Conservation (phyloP, 768 basidiomycete species). For the Rhodocollybia butyracea region DNA sequence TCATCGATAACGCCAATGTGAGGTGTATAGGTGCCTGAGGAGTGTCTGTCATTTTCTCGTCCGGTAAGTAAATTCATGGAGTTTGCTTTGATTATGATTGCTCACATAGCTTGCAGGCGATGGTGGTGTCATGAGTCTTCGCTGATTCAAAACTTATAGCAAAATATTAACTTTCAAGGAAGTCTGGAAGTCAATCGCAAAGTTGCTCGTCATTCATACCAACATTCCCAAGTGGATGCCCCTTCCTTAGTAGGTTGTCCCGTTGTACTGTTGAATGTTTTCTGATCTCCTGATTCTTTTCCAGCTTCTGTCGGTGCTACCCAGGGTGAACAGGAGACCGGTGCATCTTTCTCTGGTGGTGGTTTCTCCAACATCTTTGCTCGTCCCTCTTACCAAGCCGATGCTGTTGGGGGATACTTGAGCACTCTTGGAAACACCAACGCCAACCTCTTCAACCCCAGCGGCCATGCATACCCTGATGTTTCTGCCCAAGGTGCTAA, state of each 20-base stretch:
- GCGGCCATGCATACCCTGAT: constrained; percentile 32
- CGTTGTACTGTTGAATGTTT: neutral
- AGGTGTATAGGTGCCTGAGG: constrained; percentile 41
- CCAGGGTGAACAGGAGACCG: constrained; percentile 42
- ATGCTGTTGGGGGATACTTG: constrained; percentile 26
- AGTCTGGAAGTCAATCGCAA: constrained; percentile 1
- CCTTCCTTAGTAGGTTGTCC: constrained; percentile 19
- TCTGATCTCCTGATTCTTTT: neutral
- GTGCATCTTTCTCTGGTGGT: constrained; percentile 44
- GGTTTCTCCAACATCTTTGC: constrained; percentile 46
- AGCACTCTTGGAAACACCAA: constrained; percentile 45
- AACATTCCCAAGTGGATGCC: constrained; percentile 49
- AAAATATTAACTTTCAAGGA: neutral
- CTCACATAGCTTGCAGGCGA: constrained; percentile 29
- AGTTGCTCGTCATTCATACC: constrained; percentile 19
- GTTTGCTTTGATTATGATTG: neutral
- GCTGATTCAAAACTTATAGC: neutral
- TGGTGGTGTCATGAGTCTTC: too few relatives aligned
- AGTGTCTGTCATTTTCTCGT: constrained; percentile 41
- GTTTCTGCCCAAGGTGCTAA: constrained; percentile 38
- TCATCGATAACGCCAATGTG: constrained; percentile 16
- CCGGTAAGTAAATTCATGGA: constrained; percentile 33
- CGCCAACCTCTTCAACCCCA: constrained; percentile 15
- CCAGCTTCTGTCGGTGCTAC: constrained; percentile 9
- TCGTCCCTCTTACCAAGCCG: constrained; percentile 23